These are phyloP conservation scores for Paramecium sexaurelia DNA, from an alignment of 73 alveolate species.

Conservation along the genomic window DNA sequence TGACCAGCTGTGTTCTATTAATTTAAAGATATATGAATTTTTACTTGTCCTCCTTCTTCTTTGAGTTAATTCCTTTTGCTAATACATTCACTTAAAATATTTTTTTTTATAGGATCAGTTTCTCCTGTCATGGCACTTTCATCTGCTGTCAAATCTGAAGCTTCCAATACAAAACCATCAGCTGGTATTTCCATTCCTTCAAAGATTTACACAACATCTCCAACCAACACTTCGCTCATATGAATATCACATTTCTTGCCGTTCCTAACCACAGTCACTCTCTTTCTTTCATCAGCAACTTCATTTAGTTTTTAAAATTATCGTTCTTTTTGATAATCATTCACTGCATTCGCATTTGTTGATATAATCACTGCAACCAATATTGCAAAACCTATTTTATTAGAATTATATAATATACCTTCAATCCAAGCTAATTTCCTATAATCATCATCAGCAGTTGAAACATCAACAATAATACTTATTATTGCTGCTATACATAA, in stretches of 20 bases:
- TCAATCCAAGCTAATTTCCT: slow-evolving; percentile 89
- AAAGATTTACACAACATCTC: slow-evolving; percentile 85
- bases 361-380: slow-evolving; percentile 43
- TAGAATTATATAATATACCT: slow-evolving; percentile 71
- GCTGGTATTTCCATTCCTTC: slow-evolving; percentile 92
- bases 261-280: slow-evolving; percentile 82
- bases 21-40: not conserved
- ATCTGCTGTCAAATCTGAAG: slow-evolving; percentile 83
- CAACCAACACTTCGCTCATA: slow-evolving; percentile 83
- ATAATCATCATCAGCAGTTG: slow-evolving; percentile 72
- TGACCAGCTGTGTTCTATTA: slow-evolving; percentile 69
- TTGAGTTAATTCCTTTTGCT: slow-evolving; percentile 17
- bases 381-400: slow-evolving; percentile 58
- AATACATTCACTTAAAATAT: slow-evolving; percentile 7
- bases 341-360: slow-evolving; percentile 34
- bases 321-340: slow-evolving; percentile 54
- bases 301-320: slow-evolving; percentile 33
- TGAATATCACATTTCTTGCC: slow-evolving; percentile 74
- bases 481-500: slow-evolving; percentile 80
- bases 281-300: slow-evolving; percentile 71
- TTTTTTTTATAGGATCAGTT: slow-evolving; percentile 79
- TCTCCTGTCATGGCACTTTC: slow-evolving; percentile 97
- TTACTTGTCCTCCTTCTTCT: slow-evolving; percentile 65
- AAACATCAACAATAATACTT: slow-evolving; percentile 75
- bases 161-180: slow-evolving; percentile 85